Evolutionary conservation across 177 flowering plant genomes (phyloP).

Genomic region (Vitis hybrid): DNA sequence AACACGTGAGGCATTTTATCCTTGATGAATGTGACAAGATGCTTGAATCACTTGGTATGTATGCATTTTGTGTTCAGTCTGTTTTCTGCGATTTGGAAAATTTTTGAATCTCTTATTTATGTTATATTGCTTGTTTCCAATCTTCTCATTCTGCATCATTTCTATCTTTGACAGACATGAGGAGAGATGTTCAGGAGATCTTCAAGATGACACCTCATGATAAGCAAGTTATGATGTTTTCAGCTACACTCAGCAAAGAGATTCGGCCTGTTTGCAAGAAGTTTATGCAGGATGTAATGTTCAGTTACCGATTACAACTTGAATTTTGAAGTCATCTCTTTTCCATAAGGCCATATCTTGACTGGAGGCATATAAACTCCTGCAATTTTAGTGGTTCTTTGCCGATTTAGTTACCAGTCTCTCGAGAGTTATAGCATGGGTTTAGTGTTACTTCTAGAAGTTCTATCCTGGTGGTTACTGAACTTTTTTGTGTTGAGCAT

Average conservation of each 20-base stretch:
- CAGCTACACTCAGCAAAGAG: constrained; percentile 96
- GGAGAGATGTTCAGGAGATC: constrained; percentile 97
- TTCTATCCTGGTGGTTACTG: too few relatives aligned
- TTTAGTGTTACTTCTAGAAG: too few relatives aligned
- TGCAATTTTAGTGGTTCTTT: too few relatives aligned
- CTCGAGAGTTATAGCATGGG: too few relatives aligned
- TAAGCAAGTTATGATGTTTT: constrained; percentile 99
- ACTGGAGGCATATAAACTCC: too few relatives aligned
- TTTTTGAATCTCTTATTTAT: neutral
- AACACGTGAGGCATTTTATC: constrained; percentile 95
- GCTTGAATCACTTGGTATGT: constrained; percentile 98
- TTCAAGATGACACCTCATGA: constrained; percentile 99
- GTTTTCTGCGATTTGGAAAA: neutral
- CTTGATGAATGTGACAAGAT: constrained; percentile 98
- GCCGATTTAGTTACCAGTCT: too few relatives aligned
- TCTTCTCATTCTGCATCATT: neutral
- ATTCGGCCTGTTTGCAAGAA: constrained; percentile 99
- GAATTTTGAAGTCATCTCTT: too few relatives aligned
- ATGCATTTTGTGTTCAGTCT: constrained; percentile 11
- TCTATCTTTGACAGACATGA: constrained; percentile 64
- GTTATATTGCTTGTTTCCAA: neutral
- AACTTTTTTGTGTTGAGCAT: too few relatives aligned
- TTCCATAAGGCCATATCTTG: too few relatives aligned
- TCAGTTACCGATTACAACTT: constrained; percentile 53
- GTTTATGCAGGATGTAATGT: constrained; percentile 99